phyloP scores from a whole-genome alignment of 768 basidiomycete genomes.

The Auricularia sp. region DNA sequence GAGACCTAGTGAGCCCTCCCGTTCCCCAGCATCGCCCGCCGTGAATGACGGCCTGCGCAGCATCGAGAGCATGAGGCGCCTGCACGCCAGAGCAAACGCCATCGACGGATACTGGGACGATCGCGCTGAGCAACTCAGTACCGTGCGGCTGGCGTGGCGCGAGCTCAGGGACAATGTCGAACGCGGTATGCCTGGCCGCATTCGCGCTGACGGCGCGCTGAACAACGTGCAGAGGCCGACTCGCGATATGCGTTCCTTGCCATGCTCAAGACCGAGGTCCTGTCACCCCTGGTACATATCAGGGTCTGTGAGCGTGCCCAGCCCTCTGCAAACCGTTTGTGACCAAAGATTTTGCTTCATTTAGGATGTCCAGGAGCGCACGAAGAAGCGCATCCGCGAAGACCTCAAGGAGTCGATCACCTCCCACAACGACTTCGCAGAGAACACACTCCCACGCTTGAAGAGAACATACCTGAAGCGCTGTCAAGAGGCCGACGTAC shows the following conservation, averaged over 20 bases:
- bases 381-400: constrained; percentile 85
- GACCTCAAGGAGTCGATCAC: constrained; percentile 71
- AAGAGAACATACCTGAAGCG: constrained; percentile 75
- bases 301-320: constrained; percentile 35
- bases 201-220: not conserved
- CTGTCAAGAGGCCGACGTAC: constrained; percentile 79
- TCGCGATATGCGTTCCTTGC: constrained; percentile 68
- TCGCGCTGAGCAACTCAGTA: constrained; percentile 48
- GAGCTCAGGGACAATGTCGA: constrained; percentile 82
- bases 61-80: constrained; percentile 62
- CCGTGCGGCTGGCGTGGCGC: constrained; percentile 60
- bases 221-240: constrained; percentile 53
- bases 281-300: constrained; percentile 53
- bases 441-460: constrained; percentile 67
- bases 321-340: not conserved
- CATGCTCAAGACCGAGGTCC: constrained; percentile 62
- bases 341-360: not conserved
- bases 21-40: not conserved
- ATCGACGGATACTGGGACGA: constrained; percentile 68
- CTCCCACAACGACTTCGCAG: constrained; percentile 74
- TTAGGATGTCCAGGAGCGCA: constrained; percentile 84
- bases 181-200: constrained; percentile 39
- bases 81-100: constrained; percentile 62
- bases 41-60: constrained; percentile 3
- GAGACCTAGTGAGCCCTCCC: constrained; percentile 58